These are phyloP conservation scores for Botrytis tulipae DNA, from an alignment of 2,329 filamentous ascomycete species.

Conservation along the genomic window DNA sequence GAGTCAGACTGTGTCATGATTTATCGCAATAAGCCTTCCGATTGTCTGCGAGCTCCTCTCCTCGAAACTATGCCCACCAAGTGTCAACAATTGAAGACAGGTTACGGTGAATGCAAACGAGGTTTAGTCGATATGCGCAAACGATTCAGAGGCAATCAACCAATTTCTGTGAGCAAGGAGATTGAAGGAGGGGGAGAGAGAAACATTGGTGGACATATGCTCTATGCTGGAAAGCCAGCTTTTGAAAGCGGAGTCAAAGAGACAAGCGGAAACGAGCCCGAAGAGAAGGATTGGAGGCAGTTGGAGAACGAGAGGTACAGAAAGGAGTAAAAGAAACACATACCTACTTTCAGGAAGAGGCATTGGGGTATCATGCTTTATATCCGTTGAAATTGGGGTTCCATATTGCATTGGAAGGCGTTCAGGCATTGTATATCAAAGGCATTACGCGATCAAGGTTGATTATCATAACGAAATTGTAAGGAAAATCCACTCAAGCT, in stretches of 20 bases:
- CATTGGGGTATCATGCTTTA: not conserved
- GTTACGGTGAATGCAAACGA: constrained; percentile 91
- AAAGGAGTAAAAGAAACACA: constrained; percentile 30
- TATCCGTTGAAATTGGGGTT: not conserved
- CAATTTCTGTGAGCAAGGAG: constrained; percentile 65
- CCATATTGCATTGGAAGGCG: constrained; percentile 5
- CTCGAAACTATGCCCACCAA: constrained; percentile 77
- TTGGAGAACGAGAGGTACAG: constrained; percentile 62
- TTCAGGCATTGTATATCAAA: not conserved
- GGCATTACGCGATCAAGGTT: not conserved
- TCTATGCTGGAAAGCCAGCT: constrained; percentile 76
- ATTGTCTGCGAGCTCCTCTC: constrained; percentile 83
- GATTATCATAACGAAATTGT: constrained; percentile 9
- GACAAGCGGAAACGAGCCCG: constrained; percentile 66
- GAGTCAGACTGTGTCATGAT: constrained; percentile 96
- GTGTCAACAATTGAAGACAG: constrained; percentile 91
- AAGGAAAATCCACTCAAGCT: not conserved
- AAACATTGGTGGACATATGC: constrained; percentile 54
- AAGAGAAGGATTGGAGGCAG: constrained; percentile 61
- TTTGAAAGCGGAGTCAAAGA: constrained; percentile 63
- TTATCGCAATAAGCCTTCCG: constrained; percentile 78
- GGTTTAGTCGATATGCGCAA: constrained; percentile 99
- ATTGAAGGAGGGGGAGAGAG: constrained; percentile 53
- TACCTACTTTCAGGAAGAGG: not conserved
- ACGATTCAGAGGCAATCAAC: constrained; percentile 91